Evolutionary conservation across 2,329 filamentous ascomycete genomes (phyloP).

Genomic region (Lasiodiplodia sp.): DNA sequence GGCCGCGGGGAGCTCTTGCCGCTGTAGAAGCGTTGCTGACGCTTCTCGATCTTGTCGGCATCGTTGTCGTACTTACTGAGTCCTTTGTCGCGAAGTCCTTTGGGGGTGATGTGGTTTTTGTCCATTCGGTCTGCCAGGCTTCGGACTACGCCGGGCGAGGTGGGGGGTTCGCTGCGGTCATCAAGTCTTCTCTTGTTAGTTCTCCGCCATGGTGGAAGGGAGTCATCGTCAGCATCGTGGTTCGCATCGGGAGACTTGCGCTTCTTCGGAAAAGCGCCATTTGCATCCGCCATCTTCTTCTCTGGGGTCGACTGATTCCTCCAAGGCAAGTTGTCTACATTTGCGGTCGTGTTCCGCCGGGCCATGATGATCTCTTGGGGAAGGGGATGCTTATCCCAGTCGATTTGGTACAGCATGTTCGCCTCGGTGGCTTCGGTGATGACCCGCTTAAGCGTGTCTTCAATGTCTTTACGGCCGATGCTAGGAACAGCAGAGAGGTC

Average conservation of each 20-base stretch:
- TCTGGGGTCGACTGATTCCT: slow-evolving; percentile 33
- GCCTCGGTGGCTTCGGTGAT: slow-evolving; percentile 83
- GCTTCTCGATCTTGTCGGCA: slow-evolving; percentile 89
- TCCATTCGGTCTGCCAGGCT: slow-evolving; percentile 50
- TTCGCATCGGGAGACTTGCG: slow-evolving; percentile 74
- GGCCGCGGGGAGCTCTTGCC: slow-evolving; percentile 61
- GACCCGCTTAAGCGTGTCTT: slow-evolving; percentile 81
- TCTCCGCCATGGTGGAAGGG: slow-evolving; percentile 74
- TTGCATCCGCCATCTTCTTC: slow-evolving; percentile 33
- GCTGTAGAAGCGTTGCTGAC: slow-evolving; percentile 83
- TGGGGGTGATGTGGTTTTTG: slow-evolving; percentile 51
- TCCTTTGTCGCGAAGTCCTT: slow-evolving; percentile 47
- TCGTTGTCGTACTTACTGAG: slow-evolving; percentile 89
- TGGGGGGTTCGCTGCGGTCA: slow-evolving; percentile 53
- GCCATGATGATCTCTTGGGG: slow-evolving; percentile 83
- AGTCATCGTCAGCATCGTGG: slow-evolving; percentile 59
- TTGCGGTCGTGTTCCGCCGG: slow-evolving; percentile 64
- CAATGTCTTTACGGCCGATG: slow-evolving; percentile 70
- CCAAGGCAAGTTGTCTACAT: slow-evolving; percentile 38
- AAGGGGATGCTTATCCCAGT: slow-evolving; percentile 85
- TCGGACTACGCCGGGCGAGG: slow-evolving; percentile 35
- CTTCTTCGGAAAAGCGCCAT: slow-evolving; percentile 63
- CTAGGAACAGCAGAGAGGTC: slow-evolving; percentile 64
- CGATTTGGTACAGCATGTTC: slow-evolving; percentile 72
- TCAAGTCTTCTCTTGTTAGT: slow-evolving; percentile 75